phyloP scores from a whole-genome alignment of 2,329 filamentous ascomycete species.

The Venturia aucupariae region DNA sequence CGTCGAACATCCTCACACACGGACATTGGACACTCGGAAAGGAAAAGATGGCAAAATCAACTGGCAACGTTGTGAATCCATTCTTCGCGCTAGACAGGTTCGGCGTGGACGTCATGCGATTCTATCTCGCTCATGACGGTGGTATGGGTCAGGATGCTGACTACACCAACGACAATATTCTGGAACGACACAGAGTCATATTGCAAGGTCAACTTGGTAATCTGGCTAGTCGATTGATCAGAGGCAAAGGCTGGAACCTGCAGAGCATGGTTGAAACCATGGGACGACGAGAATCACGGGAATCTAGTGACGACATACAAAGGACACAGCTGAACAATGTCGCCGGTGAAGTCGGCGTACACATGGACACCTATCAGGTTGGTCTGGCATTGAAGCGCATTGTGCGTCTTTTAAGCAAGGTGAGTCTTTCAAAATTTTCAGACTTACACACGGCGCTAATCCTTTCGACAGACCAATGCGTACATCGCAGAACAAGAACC shows the following conservation, averaged over 20 bases:
- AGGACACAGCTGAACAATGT: conserved; percentile 34
- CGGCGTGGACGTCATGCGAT: conserved; percentile 79
- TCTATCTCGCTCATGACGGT: conserved; percentile 76
- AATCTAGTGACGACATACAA: conserved; percentile 28
- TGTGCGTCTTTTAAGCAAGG: conserved; percentile 52
- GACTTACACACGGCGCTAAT: too few species aligned
- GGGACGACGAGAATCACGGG: conserved; percentile 22
- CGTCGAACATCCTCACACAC: conserved; percentile 75
- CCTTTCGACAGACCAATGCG: conserved; percentile 59
- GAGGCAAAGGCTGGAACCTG: conserved; percentile 61
- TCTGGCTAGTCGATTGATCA: conserved; percentile 60
- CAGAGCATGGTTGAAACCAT: conserved; percentile 42
- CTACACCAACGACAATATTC: conserved; percentile 73
- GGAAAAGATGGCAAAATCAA: conserved; percentile 93
- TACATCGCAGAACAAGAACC: conserved; percentile 57
- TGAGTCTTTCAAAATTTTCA: conserved; percentile 27
- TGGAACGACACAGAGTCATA: conserved; percentile 67
- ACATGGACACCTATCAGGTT: conserved; percentile 57
- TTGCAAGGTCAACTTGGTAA: conserved; percentile 76
- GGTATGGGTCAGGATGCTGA: conserved; percentile 68
- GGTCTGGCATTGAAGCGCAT: conserved; percentile 56
- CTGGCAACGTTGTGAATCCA: conserved; percentile 90
- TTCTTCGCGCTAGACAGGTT: conserved; percentile 86
- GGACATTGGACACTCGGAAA: conserved; percentile 91
- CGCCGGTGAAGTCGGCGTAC: conserved; percentile 34